Conservation (phyloP, 768 basidiomycete species). For the Epithele typhae region DNA sequence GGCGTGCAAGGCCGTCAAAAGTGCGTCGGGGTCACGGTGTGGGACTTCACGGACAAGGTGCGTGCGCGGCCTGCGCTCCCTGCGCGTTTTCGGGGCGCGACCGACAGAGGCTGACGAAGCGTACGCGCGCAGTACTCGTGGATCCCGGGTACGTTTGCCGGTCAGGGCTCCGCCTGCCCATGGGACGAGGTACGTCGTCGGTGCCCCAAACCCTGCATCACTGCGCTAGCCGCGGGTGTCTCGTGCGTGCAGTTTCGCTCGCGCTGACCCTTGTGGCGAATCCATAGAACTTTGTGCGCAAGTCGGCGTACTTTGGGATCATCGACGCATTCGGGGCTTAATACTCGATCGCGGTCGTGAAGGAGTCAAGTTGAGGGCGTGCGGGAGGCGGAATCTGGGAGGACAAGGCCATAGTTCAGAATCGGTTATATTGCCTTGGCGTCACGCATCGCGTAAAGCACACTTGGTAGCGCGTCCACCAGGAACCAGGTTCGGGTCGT, state of each 20-base stretch:
- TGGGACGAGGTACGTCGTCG: slow-evolving; percentile 23
- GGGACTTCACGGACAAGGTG: slow-evolving; percentile 37
- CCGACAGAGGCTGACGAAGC: neutral
- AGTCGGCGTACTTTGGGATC: slow-evolving; percentile 24
- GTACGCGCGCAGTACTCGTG: slow-evolving; percentile 25
- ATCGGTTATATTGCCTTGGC: too few relatives aligned
- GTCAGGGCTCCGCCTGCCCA: slow-evolving; percentile 26
- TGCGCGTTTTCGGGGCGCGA: too few relatives aligned
- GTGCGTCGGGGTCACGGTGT: slow-evolving; percentile 35
- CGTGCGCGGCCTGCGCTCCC: neutral
- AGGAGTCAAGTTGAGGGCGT: too few relatives aligned
- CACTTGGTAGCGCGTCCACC: too few relatives aligned
- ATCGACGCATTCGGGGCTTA: slow-evolving; percentile 16
- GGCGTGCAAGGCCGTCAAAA: slow-evolving; percentile 40
- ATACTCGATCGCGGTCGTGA: too few relatives aligned
- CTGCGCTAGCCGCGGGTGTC: too few relatives aligned
- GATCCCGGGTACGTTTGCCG: slow-evolving; percentile 27
- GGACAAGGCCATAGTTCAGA: too few relatives aligned
- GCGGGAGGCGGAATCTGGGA: too few relatives aligned
- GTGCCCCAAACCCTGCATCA: too few relatives aligned
- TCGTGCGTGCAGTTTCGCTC: too few relatives aligned
- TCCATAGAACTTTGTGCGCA: slow-evolving; percentile 12
- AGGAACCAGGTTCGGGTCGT: too few relatives aligned
- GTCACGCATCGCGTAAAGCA: too few relatives aligned
- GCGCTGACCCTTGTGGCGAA: neutral